These are phyloP conservation scores for Colletotrichum lupini DNA, from an alignment of 2,329 filamentous ascomycete species.

Conservation along the genomic window DNA sequence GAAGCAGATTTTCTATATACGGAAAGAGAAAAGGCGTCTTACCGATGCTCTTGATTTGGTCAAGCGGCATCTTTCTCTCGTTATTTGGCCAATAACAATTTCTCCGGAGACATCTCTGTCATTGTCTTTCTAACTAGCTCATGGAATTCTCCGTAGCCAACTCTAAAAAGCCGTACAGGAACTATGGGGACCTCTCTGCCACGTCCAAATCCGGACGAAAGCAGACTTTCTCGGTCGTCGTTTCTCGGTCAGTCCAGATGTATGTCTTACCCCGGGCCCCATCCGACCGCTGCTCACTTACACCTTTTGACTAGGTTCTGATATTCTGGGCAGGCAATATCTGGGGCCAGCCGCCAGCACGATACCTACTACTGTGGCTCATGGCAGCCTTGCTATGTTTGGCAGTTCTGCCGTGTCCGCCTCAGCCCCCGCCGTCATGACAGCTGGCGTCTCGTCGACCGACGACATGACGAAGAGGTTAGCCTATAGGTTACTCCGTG, in stretches of 20 bases:
- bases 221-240: slow-evolving; percentile 6
- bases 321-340: slow-evolving; percentile 20
- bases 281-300: not conserved
- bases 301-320: not conserved
- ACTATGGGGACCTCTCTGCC: not conserved
- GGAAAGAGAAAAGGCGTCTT: slow-evolving; percentile 16
- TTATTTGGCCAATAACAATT: slow-evolving; percentile 8
- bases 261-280: slow-evolving; percentile 16
- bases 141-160: not conserved
- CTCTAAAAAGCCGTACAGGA: not conserved
- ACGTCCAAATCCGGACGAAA: slow-evolving; percentile 23
- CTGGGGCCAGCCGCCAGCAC: slow-evolving; percentile 1
- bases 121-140: slow-evolving; percentile 7
- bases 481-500: slow-evolving; percentile 1
- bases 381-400: slow-evolving; percentile 11
- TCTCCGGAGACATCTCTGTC: not conserved
- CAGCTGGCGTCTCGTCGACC: slow-evolving; percentile 9
- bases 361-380: not conserved
- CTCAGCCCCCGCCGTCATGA: slow-evolving; percentile 31
- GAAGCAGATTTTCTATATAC: slow-evolving; percentile 16
- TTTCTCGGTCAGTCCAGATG: slow-evolving; percentile 13
- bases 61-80: slow-evolving; percentile 16
- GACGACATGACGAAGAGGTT: not conserved
- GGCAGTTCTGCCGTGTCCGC: slow-evolving; percentile 7
- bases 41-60: slow-evolving; percentile 1